Base-by-base conservation (phyloP, 2,329 filamentous ascomycete genomes). In the Pyrenophora teres region DNA sequence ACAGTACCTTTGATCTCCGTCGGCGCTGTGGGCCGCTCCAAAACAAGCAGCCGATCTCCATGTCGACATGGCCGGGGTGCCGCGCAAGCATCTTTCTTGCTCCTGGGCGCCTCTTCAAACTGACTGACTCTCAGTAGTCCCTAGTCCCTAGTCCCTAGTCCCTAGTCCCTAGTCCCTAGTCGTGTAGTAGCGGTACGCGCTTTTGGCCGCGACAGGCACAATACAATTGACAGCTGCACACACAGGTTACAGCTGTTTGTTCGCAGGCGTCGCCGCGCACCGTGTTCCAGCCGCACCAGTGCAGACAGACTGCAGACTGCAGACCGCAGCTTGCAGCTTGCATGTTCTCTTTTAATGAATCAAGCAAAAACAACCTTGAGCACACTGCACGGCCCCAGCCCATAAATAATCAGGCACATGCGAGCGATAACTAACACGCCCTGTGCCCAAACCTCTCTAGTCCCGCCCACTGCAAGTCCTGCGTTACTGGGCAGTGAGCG, bases 321-420 rank as follows among this genome's bases (percentile, higher is more conserved):
- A n/a, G n/a, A n/a, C n/a, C n/a, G n/a, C n/a, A n/a, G n/a, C n/a
- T n/a, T n/a, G n/a, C 50, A 35, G 46, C 45, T 40, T 46, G 43
- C 40, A 19, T 44, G 50, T 46, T 40, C 27, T 36, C 39, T 47
- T 52, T 44, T 53, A 30, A 50, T 49, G 40, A 53, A 54, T 48
- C 47, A 50, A 56, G 43, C 43, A 60, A 54, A 51, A 56, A 54
- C 57, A 57, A 64, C 62, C 57, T 63, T 59, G 59, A 57, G 46
- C 3, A 43, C 42, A 46, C 48, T 43, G 54, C 59, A 65, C 61
- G 57, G 61, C 54, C 61, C 43, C 54, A 57, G 52, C 52, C 52
- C 50, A 59, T 53, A 52, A 56, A 50, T 53, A 56, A 54, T 60
- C 55, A 54, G 50, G 27, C 27, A 30, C 27, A 30, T 30, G 27